Evolutionary conservation across 495 filamentous ascomycete genomes (phyloP), one percentile per base, ranked within the genome.

Genomic region (Podospora comata): DNA sequence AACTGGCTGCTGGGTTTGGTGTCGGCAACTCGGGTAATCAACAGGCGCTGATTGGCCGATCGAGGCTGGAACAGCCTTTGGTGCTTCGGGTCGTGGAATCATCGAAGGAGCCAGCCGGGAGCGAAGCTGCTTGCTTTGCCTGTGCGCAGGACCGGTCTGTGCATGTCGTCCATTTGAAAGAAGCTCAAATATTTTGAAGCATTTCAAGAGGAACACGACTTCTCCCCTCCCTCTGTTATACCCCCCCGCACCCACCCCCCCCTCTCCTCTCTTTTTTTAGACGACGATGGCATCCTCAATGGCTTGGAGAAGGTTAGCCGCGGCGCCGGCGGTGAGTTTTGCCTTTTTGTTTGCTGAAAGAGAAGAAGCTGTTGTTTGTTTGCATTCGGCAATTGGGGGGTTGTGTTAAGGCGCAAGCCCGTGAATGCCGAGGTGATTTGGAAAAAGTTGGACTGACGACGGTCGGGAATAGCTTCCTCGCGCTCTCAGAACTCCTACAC

Each of bases 211-310:
- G 23, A 23, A 61, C 9, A 48, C 39, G 5, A 48, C 39, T 13
- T 13, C 11, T 32, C 61, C 30, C 61, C 69, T 65, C 72, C 70
- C 72, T 23, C 23, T 23, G 23, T 2, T 23, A 23, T 23, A 23
- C 23, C 23, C 23, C 23, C 23, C 23, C 23, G 23, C 23, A 23
- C 23, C 23, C 23, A 23, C 23, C 66, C 69, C 60, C 64, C 55
- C 71, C 70, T 75, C 67, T 53, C 68, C 66, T 68, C 54, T 67
- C 67, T 75, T 56, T 65, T 69, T 65, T 66, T 75, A 70, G 71
- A 71, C 70, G 68, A 79, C 78, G 75, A 83, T 84, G 82, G 82
- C 82, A 68, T 82, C 82, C 64, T 81, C 82, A 79, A 83, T 83
- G 81, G 81, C 81, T 74, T 70, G 80, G 79, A 83, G 81, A 74